Evolutionary conservation across 805 yeast genomes (phyloP).

Genomic region (Sugiyamaella qingdaonensis): DNA sequence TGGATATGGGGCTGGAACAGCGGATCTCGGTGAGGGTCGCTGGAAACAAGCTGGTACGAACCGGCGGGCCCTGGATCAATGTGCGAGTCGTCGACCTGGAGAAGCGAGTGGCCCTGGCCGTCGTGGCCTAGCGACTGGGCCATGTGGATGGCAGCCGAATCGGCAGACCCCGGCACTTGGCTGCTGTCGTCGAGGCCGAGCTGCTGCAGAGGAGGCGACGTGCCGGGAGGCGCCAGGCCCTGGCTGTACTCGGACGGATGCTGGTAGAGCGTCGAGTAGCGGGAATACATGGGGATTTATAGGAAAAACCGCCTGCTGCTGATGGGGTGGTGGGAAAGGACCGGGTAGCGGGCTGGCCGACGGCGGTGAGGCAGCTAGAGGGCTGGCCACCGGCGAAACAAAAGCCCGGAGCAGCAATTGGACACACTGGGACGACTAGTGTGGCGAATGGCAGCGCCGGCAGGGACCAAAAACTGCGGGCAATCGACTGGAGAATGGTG

Average conservation of each 20-base stretch:
- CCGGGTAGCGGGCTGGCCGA: too few relatives aligned
- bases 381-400: too few relatives aligned
- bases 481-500: too few relatives aligned
- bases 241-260: neutral
- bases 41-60: conserved; percentile 3
- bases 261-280: conserved; percentile 3
- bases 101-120: neutral
- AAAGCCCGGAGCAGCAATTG: too few relatives aligned
- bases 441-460: too few relatives aligned
- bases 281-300: conserved; percentile 5
- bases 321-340: too few relatives aligned
- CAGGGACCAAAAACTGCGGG: too few relatives aligned
- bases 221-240: neutral
- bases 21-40: neutral
- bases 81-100: neutral
- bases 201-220: neutral
- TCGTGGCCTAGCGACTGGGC: neutral
- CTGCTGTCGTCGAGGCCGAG: neutral
- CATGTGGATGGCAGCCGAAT: neutral
- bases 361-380: too few relatives aligned
- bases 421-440: too few relatives aligned
- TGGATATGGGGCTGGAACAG: neutral
- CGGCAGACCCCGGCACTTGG: neutral
- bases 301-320: too few relatives aligned
- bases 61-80: neutral